Evolutionary conservation across 768 basidiomycete genomes (phyloP).

Genomic region (Hygrophoropsis aurantiaca): DNA sequence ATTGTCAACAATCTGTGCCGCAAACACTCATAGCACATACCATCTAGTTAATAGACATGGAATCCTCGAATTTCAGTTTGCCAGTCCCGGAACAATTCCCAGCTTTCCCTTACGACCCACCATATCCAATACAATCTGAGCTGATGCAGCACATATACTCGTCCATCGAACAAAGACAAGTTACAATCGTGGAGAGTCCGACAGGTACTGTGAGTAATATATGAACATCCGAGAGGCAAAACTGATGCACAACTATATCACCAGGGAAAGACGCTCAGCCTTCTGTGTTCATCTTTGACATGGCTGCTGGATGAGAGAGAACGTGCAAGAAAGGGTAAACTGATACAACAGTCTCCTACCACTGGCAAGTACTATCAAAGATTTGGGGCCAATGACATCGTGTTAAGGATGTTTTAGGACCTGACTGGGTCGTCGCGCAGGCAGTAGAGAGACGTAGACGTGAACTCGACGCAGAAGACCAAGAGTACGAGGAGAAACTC

Average conservation of each 20-base stretch:
- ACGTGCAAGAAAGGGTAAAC: constrained; percentile 65
- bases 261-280: constrained; percentile 84
- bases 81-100: constrained; percentile 68
- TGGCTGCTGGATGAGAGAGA: constrained; percentile 74
- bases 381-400: not conserved
- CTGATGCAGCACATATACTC: constrained; percentile 88
- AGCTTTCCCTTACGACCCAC: constrained; percentile 80
- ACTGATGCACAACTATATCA: too few species aligned
- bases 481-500: constrained; percentile 62
- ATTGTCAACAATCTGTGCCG: constrained; percentile 29
- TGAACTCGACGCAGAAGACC: constrained; percentile 67
- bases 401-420: constrained; percentile 36
- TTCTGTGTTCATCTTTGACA: constrained; percentile 72
- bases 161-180: constrained; percentile 69
- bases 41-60: too few species aligned
- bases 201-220: constrained; percentile 79
- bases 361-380: constrained; percentile 17
- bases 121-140: constrained; percentile 81
- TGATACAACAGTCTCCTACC: constrained; percentile 35
- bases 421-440: constrained; percentile 77
- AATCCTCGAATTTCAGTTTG: constrained; percentile 38
- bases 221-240: not conserved
- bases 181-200: constrained; percentile 86
- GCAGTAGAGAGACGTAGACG: constrained; percentile 61
- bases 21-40: too few species aligned